Base-by-base conservation (phyloP, 2,329 filamentous ascomycete species). In the Penicillium occitanis region DNA sequence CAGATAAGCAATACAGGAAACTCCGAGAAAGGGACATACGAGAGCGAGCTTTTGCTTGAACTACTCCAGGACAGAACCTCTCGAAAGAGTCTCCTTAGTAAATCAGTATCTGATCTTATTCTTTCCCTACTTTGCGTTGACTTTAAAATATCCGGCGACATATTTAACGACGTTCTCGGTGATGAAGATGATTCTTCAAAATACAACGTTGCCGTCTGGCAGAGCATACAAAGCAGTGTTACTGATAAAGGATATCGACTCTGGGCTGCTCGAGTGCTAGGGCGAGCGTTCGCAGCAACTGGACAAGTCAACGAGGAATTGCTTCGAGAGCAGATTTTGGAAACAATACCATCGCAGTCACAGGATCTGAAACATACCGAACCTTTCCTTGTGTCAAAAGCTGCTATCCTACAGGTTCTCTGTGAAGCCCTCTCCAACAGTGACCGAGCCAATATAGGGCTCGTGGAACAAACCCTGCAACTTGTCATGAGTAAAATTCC, bases 261-360 rank as follows among this genome's bases (percentile, higher is more conserved):
- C 0, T 99, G 96, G 96, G 91, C 91, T 53, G 93, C 91, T 2
- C 86, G 90, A 68, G 90, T 93, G 1, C 83, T 98, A 53, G 95
- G 96, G 7, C 87, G 92, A 74, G 89, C 92, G 0, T 98, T 93
- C 77, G 88, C 90, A 46, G 86, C 91, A 17, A 91, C 88, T 33
- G 93, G 93, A 1, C 83, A 87, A 64, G 70, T 88, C 82, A 71
- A 79, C 76, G 69, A 83, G 77, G 71, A 77, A 79, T 63, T 83
- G 78, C 58, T 82, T 74, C 70, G 83, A 66, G 78, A 82, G 62
- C 78, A 80, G 53, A 73, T 76, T 28, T 67, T 71, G 22, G 59
- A 67, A 8, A 53, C 46, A 22, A 51, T 58, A 5, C 28, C 46
- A n/a, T 55, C 46, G 14, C 42, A 63, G 22, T 35, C 61, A 19